Conservation (phyloP, 169 alveolate species). For the Eimeria falciformis region DNA sequence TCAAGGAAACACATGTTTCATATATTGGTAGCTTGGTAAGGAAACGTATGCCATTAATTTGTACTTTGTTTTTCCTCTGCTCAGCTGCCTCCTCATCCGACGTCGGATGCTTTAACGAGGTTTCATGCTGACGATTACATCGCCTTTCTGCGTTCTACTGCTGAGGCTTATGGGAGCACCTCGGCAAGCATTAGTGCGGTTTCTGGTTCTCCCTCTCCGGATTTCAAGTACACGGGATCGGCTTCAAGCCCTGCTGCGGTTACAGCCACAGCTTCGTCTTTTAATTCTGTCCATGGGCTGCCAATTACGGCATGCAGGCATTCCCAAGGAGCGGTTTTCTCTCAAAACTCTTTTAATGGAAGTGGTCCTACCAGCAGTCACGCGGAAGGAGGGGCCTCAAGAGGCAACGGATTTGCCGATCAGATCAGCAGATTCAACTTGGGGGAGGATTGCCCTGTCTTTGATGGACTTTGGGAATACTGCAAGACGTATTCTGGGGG, state of each 20-base stretch:
- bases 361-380: neutral
- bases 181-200: neutral
- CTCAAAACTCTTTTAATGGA: neutral
- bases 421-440: constrained; percentile 53
- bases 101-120: constrained; percentile 67
- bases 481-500: constrained; percentile 75
- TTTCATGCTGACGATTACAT: constrained; percentile 78
- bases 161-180: neutral
- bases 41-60: no score
- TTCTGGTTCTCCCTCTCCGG: constrained; percentile 1
- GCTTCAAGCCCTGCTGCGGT: neutral
- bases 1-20: no score
- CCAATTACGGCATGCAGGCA: constrained; percentile 44
- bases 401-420: constrained; percentile 20
- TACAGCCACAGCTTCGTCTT: neutral
- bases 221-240: neutral
- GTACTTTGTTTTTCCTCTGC: no score
- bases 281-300: neutral
- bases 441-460: constrained; percentile 97
- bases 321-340: neutral
- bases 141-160: constrained; percentile 47
- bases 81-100: constrained; percentile 68
- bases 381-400: constrained; percentile 1
- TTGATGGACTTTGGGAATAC: constrained; percentile 97
- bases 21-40: no score